phyloP scores from a whole-genome alignment of 2,329 filamentous ascomycete species.

The Aspergillus novoparasiticus region DNA sequence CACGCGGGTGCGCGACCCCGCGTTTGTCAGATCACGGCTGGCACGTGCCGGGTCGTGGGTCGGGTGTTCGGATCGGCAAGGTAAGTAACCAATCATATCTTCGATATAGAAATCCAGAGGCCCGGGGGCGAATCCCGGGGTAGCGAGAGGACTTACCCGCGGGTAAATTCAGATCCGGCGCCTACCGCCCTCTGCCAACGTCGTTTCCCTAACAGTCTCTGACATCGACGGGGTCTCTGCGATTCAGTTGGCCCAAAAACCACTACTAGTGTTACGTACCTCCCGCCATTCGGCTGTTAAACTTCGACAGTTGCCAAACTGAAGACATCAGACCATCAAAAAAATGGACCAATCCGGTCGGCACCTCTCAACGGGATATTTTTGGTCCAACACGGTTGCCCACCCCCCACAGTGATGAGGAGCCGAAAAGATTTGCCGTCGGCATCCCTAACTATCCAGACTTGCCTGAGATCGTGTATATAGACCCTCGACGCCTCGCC shows the following conservation, averaged over 20 bases:
- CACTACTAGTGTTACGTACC: not conserved
- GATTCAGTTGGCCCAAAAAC: not conserved
- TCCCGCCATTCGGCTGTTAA: not conserved
- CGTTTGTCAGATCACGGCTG: not conserved
- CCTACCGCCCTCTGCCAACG: not conserved
- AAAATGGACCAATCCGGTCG: not conserved
- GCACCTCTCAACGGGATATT: slow-evolving; percentile 30
- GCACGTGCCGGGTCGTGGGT: not conserved
- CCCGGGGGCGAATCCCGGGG: not conserved
- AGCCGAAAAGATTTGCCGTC: slow-evolving; percentile 30
- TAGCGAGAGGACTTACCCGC: not conserved
- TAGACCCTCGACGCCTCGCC: slow-evolving; percentile 18
- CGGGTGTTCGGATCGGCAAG: not conserved
- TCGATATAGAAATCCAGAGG: not conserved
- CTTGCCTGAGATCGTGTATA: slow-evolving; percentile 17
- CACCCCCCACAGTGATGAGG: slow-evolving; percentile 36
- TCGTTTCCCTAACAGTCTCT: not conserved
- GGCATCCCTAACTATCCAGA: slow-evolving; percentile 11
- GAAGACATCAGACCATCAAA: not conserved
- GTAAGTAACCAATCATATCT: not conserved
- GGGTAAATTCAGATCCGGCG: not conserved
- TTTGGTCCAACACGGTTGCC: not conserved
- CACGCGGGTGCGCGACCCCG: not conserved
- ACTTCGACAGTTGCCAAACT: not conserved
- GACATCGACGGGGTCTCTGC: not conserved